phyloP scores from a whole-genome alignment of 2,329 filamentous ascomycete genomes.

The Paracamarosporium sp. region DNA sequence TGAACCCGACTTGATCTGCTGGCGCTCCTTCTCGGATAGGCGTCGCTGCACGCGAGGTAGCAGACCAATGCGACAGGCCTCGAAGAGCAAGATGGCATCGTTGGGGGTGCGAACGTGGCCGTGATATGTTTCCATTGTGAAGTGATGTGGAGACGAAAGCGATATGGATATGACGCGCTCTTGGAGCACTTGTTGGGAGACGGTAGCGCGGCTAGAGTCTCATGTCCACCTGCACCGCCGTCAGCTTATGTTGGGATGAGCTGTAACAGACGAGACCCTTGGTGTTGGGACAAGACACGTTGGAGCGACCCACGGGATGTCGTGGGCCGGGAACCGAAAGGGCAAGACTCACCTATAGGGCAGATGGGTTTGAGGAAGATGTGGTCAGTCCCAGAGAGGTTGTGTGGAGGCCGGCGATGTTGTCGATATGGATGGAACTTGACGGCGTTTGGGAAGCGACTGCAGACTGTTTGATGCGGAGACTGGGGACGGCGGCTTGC shows the following conservation, averaged over 20 bases:
- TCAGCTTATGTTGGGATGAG: not conserved
- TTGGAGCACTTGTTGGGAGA: not conserved
- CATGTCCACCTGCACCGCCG: slow-evolving; percentile 10
- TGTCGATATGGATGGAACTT: slow-evolving; percentile 28
- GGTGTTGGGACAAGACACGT: not conserved
- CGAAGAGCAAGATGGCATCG: slow-evolving; percentile 98
- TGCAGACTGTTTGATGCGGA: not conserved
- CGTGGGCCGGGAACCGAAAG: not conserved
- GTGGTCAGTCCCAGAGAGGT: not conserved
- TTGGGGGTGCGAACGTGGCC: slow-evolving; percentile 93
- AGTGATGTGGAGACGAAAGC: not conserved
- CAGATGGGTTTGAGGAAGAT: not conserved
- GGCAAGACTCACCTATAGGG: not conserved
- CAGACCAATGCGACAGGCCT: slow-evolving; percentile 88
- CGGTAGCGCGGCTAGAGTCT: slow-evolving; percentile 4
- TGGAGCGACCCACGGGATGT: not conserved
- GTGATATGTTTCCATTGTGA: slow-evolving; percentile 92
- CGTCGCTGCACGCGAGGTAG: slow-evolving; percentile 91
- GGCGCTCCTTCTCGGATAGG: slow-evolving; percentile 94
- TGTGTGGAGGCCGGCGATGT: not conserved
- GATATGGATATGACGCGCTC: not conserved
- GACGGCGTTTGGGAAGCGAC: slow-evolving; percentile 11
- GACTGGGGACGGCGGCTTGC: not conserved
- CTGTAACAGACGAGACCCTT: not conserved
- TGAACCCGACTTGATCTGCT: slow-evolving; percentile 93